These are phyloP conservation scores for Talaromyces adpressus DNA, from an alignment of 495 filamentous ascomycete species.

Conservation along the genomic window DNA sequence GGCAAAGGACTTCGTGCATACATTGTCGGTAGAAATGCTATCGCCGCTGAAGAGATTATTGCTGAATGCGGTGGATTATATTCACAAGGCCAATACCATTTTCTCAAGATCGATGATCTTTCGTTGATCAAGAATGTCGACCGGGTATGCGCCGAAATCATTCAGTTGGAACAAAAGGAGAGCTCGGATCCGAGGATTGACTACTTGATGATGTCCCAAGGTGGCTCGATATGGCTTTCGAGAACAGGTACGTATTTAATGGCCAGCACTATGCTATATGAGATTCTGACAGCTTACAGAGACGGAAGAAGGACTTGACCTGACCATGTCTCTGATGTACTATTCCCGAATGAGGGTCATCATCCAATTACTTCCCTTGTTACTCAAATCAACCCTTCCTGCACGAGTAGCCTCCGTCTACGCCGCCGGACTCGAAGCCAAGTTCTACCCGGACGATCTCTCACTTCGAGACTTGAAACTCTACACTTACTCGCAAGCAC, in stretches of 20 bases:
- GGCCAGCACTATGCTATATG: not conserved
- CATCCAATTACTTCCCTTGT: slow-evolving; percentile 18
- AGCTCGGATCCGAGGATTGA: slow-evolving; percentile 13
- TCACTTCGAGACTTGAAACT: slow-evolving; percentile 10
- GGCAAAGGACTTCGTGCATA: slow-evolving; percentile 12
- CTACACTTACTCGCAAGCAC: slow-evolving; percentile 2
- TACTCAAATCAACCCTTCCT: slow-evolving; percentile 11
- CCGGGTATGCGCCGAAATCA: slow-evolving; percentile 20
- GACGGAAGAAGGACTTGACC: slow-evolving; percentile 18
- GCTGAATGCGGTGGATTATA: slow-evolving; percentile 10
- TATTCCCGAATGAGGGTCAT: slow-evolving; percentile 25
- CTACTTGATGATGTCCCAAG: slow-evolving; percentile 22
- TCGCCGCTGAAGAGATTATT: slow-evolving; percentile 14
- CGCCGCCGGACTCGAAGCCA: slow-evolving; percentile 11
- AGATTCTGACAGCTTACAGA: slow-evolving; percentile 10
- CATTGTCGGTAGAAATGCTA: slow-evolving; percentile 18
- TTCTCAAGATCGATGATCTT: slow-evolving; percentile 19
- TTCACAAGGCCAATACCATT: slow-evolving; percentile 16
- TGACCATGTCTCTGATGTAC: slow-evolving; percentile 19
- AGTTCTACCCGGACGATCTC: slow-evolving; percentile 14
- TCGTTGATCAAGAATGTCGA: slow-evolving; percentile 22
- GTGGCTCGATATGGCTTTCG: slow-evolving; percentile 10
- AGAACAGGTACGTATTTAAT: not conserved
- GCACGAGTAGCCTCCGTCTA: slow-evolving; percentile 16
- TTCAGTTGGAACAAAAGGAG: slow-evolving; percentile 12